Base-by-base conservation (phyloP, 2,329 filamentous ascomycete genomes). In the Fusarium burgessii region DNA sequence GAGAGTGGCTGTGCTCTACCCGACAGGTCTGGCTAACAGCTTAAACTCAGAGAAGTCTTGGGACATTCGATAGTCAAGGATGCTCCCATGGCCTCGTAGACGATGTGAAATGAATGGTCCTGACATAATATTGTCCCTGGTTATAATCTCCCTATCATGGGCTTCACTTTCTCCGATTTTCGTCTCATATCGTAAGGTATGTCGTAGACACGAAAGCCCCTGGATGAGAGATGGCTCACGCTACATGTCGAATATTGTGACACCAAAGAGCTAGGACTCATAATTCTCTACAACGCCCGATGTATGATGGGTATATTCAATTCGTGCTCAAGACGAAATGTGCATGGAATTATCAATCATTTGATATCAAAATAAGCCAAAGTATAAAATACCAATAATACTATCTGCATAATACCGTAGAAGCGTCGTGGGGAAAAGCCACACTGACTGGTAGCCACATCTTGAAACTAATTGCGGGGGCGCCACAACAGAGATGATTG, bases 401-500 rank as follows among this genome's bases (percentile, higher is more conserved):
- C 40, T 69, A 66, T 56, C 43, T 46, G 38, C 36, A 9, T n/a
- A 29, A 51, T 23, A 23, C 23, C 23, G 5, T 13, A 32, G 46
- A 18, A 52, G n/a, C 40, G 33, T 55, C 47, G 20, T 47, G 36
- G 45, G 20, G 43, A 57, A 62, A 69, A 51, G 65, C 69, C 69
- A 72, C 69, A 58, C 10, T 12, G 12, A 38, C 49, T 46, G 23
- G 43, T 12, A 65, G 68, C 68, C 58, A 69, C 68, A 69, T n/a
- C n/a, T 41, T 40, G 41, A 47, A 36, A 45, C 27, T 20, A 27
- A 61, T 49, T 66, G 52, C 41, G 60, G 68, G 67, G 56, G 42
- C 56, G 69, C 69, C 69, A 71, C 68, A 72, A 23, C 58, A 45
- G 20, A 61, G 27, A 45, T 43, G 38, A 71, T 65, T 72, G 58